phyloP scores from a whole-genome alignment of 352 stramenopile species.

The Phytophthora pluvialis region DNA sequence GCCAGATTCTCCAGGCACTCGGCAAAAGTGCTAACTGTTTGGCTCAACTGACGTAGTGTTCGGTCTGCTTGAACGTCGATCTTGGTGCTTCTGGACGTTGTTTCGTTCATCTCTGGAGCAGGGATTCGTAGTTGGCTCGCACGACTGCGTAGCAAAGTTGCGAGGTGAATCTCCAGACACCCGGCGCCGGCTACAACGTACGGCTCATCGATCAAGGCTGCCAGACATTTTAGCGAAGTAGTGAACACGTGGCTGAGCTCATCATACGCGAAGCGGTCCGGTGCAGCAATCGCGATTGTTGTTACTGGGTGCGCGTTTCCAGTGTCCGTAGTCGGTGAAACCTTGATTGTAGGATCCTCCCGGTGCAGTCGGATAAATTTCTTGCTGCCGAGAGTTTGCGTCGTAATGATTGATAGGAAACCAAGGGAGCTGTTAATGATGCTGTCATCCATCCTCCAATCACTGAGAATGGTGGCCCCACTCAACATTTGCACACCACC shows the following conservation, averaged over 20 bases:
- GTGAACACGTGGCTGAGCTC: slow-evolving; percentile 54
- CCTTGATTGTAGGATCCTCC: background rate
- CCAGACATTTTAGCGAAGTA: slow-evolving; percentile 48
- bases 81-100: background rate
- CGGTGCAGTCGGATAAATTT: slow-evolving; percentile 44
- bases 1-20: slow-evolving; percentile 33
- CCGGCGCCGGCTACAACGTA: slow-evolving; percentile 55
- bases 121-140: slow-evolving; percentile 28
- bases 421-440: slow-evolving; percentile 33
- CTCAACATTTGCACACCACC: slow-evolving; percentile 57
- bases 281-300: slow-evolving; percentile 45
- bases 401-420: slow-evolving; percentile 50
- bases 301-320: slow-evolving; percentile 36
- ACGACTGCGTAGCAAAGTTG: slow-evolving; percentile 42
- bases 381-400: slow-evolving; percentile 42
- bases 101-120: background rate
- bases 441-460: slow-evolving; percentile 44
- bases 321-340: background rate
- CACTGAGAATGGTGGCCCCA: slow-evolving; percentile 50
- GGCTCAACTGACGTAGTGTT: slow-evolving; percentile 40
- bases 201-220: slow-evolving; percentile 42
- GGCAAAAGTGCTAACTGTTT: slow-evolving; percentile 37
- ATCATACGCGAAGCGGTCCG: slow-evolving; percentile 48
- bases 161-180: slow-evolving; percentile 59
- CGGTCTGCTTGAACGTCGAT: slow-evolving; percentile 12